Evolutionary conservation across 2,329 filamentous ascomycete genomes (phyloP).

Genomic region (Trichophyton schoenleinii): DNA sequence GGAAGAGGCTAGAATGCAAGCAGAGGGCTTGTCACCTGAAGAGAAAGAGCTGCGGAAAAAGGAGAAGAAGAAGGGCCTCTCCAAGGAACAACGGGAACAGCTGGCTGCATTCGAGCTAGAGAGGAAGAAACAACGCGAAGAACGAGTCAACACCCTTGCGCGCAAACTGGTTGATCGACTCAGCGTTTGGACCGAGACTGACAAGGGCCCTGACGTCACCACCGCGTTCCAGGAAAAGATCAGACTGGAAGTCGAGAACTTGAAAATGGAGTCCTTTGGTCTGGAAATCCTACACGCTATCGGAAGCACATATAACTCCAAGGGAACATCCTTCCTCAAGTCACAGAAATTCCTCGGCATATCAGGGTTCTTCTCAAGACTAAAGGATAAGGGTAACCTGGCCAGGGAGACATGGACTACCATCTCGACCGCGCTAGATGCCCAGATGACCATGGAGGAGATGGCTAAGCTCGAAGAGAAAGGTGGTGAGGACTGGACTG

Average conservation of each 20-base stretch:
- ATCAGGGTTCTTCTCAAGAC: slow-evolving; percentile 79
- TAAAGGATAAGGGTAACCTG: slow-evolving; percentile 92
- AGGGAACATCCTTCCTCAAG: slow-evolving; percentile 77
- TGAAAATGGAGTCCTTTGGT: slow-evolving; percentile 99
- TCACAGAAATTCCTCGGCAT: slow-evolving; percentile 96
- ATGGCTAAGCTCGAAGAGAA: slow-evolving; percentile 94
- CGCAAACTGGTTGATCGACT: slow-evolving; percentile 81
- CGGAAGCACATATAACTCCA: slow-evolving; percentile 77
- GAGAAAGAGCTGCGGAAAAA: slow-evolving; percentile 66
- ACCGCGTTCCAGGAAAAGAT: slow-evolving; percentile 88
- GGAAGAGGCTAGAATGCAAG: slow-evolving; percentile 55
- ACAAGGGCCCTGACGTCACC: slow-evolving; percentile 76
- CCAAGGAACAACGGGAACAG: slow-evolving; percentile 87
- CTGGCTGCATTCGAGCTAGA: slow-evolving; percentile 79
- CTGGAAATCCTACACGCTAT: slow-evolving; percentile 94
- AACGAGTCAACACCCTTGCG: slow-evolving; percentile 72
- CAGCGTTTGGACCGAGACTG: slow-evolving; percentile 93
- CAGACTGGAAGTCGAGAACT: slow-evolving; percentile 83
- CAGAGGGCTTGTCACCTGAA: slow-evolving; percentile 54
- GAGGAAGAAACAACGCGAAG: slow-evolving; percentile 68
- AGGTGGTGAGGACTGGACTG: slow-evolving; percentile 94
- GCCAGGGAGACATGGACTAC: slow-evolving; percentile 99
- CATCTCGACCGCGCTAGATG: slow-evolving; percentile 89
- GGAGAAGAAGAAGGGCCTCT: slow-evolving; percentile 77
- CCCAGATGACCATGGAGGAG: slow-evolving; percentile 96